Evolutionary conservation across 257 asterid species (phyloP).

Genomic region (Plectranthus barbatus): DNA sequence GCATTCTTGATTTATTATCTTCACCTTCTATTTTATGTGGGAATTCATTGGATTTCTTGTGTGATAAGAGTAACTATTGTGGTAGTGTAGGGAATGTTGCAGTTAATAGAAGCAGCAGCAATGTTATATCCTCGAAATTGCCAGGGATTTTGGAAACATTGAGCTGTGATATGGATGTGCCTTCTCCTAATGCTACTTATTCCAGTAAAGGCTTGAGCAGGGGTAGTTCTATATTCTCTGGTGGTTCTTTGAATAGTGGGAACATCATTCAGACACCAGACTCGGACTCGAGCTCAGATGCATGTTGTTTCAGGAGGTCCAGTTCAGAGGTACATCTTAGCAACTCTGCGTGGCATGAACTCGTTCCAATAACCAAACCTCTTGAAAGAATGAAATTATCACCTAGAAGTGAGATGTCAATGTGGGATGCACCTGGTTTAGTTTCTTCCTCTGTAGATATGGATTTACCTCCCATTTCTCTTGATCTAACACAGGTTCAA

Average conservation of each 20-base stretch:
- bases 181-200: slow-evolving; percentile 8
- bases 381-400: slow-evolving; percentile 25
- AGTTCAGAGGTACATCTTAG: slow-evolving; percentile 10
- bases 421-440: slow-evolving; percentile 27
- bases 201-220: slow-evolving; percentile 3
- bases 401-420: slow-evolving; percentile 16
- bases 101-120: slow-evolving; percentile 18
- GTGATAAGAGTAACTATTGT: slow-evolving; percentile 10
- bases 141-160: slow-evolving; percentile 2
- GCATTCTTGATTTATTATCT: slow-evolving; percentile 11
- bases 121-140: slow-evolving; percentile 7
- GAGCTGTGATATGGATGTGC: background rate
- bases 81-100: slow-evolving; percentile 4
- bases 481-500: background rate
- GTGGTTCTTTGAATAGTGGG: slow-evolving; percentile 35
- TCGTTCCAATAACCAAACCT: slow-evolving; percentile 20
- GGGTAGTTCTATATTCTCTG: slow-evolving; percentile 25
- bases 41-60: slow-evolving; percentile 22
- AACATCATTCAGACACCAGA: slow-evolving; percentile 67
- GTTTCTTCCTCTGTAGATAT: slow-evolving; percentile 13
- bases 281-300: slow-evolving; percentile 35
- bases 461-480: slow-evolving; percentile 11
- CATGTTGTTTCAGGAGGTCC: slow-evolving; percentile 4
- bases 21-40: slow-evolving; percentile 22
- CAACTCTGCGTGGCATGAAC: slow-evolving; percentile 15